These are phyloP conservation scores for Trichoderma sp. DNA, from an alignment of 2,329 filamentous ascomycete genomes.

Conservation along the genomic window DNA sequence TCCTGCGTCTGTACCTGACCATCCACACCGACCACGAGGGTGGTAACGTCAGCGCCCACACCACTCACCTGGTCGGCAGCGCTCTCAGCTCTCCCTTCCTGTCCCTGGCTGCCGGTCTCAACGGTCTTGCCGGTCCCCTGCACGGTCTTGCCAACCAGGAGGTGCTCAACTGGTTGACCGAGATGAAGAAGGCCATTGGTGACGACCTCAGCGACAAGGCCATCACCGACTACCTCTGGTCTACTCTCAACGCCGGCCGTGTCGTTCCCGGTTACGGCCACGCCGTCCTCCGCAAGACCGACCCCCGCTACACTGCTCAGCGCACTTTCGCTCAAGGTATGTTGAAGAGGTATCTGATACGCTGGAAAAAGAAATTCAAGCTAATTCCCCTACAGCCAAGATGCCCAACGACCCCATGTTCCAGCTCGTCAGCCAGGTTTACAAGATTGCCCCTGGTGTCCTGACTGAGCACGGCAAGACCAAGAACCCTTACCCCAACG, in stretches of 20 bases:
- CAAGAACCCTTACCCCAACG: constrained; percentile 99
- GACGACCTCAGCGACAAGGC: constrained; percentile 93
- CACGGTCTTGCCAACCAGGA: constrained; percentile 99
- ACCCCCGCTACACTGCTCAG: constrained; percentile 98
- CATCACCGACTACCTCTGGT: constrained; percentile 99
- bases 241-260: constrained; percentile 89
- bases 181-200: constrained; percentile 96
- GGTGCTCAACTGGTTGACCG: constrained; percentile 96
- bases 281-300: constrained; percentile 98
- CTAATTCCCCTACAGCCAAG: constrained; percentile 55
- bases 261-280: constrained; percentile 98
- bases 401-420: constrained; percentile 98
- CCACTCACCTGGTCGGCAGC: constrained; percentile 94
- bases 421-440: constrained; percentile 99
- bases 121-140: constrained; percentile 95
- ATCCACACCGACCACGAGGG: constrained; percentile 99
- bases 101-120: constrained; percentile 91
- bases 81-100: constrained; percentile 97
- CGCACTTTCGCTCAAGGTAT: constrained; percentile 81
- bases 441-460: constrained; percentile 98
- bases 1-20: constrained; percentile 98
- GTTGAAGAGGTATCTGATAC: constrained; percentile 20
- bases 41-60: constrained; percentile 97
- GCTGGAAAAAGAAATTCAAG: not conserved
- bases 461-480: constrained; percentile 99